Evolutionary conservation across 148 eudicot species (phyloP).

Genomic region (Spergularia marina): DNA sequence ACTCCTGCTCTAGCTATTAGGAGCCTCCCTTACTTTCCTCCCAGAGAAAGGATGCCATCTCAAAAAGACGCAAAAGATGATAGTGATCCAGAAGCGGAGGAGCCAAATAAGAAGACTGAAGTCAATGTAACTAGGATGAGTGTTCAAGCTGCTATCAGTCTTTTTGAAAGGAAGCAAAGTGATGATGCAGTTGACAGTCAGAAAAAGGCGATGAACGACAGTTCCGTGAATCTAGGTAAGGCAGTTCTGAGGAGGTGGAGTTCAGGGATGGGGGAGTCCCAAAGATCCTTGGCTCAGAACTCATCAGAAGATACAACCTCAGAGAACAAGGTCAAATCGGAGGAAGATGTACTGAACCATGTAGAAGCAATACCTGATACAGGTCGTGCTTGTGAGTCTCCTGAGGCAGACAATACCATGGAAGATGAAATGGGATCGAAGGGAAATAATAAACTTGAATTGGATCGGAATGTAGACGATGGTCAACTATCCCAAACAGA

Average conservation of each 20-base stretch:
- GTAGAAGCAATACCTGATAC: conserved; percentile 31
- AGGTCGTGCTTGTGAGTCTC: conserved; percentile 21
- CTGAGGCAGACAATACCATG: conserved; percentile 31
- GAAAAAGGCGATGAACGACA: conserved; percentile 40
- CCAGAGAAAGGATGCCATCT: conserved; percentile 52
- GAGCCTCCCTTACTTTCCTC: conserved; percentile 66
- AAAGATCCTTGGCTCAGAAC: conserved; percentile 30
- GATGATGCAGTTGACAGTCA: conserved; percentile 51
- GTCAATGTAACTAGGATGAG: conserved; percentile 71
- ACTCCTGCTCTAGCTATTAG: conserved; percentile 76
- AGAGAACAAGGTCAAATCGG: conserved; percentile 32
- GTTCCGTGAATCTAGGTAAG: conserved; percentile 47
- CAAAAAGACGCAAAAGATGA: conserved; percentile 43
- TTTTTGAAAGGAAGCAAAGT: conserved; percentile 86
- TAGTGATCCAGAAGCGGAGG: conserved; percentile 57
- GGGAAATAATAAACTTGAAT: conserved; percentile 27
- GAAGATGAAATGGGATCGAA: conserved; percentile 33
- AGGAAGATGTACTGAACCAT: conserved; percentile 23
- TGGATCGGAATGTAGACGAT: conserved; percentile 32
- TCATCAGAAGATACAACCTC: conserved; percentile 35
- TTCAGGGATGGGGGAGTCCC: conserved; percentile 61
- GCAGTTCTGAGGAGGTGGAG: conserved; percentile 97
- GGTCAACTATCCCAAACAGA: conserved; percentile 34
- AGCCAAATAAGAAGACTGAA: conserved; percentile 50
- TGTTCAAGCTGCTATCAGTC: conserved; percentile 90